Conservation (phyloP, 2,329 filamentous ascomycete genomes). For the Ambrosiella xylebori region DNA sequence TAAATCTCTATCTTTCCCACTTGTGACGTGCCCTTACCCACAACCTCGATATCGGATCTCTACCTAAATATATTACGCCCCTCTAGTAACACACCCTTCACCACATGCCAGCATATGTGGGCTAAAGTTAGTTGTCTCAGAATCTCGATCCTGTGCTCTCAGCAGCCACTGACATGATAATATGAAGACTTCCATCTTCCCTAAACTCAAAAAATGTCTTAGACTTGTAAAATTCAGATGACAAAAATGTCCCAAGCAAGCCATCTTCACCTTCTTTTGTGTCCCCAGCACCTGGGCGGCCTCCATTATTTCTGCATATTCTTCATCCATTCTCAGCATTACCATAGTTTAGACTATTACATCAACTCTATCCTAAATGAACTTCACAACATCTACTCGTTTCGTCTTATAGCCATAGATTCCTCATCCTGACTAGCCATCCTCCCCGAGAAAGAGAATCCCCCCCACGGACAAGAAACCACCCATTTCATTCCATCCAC, state of each 20-base stretch:
- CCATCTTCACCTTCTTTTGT: neutral
- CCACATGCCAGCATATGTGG: too few species aligned
- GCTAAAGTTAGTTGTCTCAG: too few species aligned
- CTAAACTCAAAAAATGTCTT: too few species aligned
- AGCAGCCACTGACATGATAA: too few species aligned
- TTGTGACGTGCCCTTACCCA: too few species aligned
- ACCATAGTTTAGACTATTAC: neutral
- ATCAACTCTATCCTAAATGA: neutral
- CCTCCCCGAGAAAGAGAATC: slow-evolving; percentile 24
- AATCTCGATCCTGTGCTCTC: too few species aligned
- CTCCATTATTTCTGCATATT: neutral
- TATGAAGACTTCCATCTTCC: too few species aligned
- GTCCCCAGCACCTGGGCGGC: neutral
- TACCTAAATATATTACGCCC: too few species aligned
- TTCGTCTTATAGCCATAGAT: neutral
- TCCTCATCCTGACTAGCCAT: neutral
- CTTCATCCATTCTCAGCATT: neutral
- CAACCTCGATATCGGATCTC: too few species aligned
- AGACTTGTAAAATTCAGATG: too few species aligned
- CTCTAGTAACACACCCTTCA: too few species aligned
- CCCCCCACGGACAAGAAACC: slow-evolving; percentile 28
- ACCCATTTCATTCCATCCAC: slow-evolving; percentile 26
- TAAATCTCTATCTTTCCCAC: too few species aligned
- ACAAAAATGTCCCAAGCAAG: neutral
- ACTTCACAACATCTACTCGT: neutral